A percentile compares a stretch with the other conserved stretches of the same genome.
Evolutionary conservation across 495 filamentous ascomycete species (phyloP).

Genomic region (Hypoxylon fragiforme): DNA sequence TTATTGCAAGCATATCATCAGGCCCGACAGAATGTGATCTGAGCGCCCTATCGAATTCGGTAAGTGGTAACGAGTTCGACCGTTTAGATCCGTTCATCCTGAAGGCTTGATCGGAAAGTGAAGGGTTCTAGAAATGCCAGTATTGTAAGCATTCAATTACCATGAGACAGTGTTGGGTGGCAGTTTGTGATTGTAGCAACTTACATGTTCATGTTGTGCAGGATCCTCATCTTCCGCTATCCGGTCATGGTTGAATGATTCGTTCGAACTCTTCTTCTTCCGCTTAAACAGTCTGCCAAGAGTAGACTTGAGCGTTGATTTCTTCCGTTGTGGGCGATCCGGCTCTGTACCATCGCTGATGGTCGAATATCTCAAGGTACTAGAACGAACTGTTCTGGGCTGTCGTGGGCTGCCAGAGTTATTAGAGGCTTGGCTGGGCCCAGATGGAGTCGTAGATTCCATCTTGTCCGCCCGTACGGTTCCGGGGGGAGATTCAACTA

Average conservation of each 20-base stretch:
- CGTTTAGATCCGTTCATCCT: constrained; percentile 47
- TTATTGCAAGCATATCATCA: constrained; percentile 49
- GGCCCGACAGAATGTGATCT: constrained; percentile 59
- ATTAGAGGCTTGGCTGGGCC: constrained; percentile 36
- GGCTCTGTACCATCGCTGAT: constrained; percentile 42
- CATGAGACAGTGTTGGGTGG: background rate
- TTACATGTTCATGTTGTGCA: constrained; percentile 25
- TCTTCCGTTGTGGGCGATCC: constrained; percentile 50
- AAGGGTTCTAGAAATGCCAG: constrained; percentile 44
- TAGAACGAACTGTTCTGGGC: constrained; percentile 42
- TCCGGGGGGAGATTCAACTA: constrained; percentile 39
- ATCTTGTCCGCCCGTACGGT: constrained; percentile 33
- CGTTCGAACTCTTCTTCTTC: constrained; percentile 45
- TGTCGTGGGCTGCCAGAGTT: constrained; percentile 24
- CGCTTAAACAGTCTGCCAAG: constrained; percentile 56
- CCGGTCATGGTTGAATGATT: constrained; percentile 24
- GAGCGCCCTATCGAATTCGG: constrained; percentile 55
- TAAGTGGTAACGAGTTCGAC: constrained; percentile 56
- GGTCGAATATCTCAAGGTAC: constrained; percentile 44
- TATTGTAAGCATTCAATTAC: constrained; percentile 1
- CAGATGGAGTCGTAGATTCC: constrained; percentile 32
- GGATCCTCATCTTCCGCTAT: constrained; percentile 14
- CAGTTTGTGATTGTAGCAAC: too few relatives aligned
- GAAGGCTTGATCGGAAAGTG: constrained; percentile 37
- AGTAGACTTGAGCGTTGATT: constrained; percentile 52